These are phyloP conservation scores for Phaseolus coccineus DNA, from an alignment of 331 rosid species.

Conservation along the genomic window DNA sequence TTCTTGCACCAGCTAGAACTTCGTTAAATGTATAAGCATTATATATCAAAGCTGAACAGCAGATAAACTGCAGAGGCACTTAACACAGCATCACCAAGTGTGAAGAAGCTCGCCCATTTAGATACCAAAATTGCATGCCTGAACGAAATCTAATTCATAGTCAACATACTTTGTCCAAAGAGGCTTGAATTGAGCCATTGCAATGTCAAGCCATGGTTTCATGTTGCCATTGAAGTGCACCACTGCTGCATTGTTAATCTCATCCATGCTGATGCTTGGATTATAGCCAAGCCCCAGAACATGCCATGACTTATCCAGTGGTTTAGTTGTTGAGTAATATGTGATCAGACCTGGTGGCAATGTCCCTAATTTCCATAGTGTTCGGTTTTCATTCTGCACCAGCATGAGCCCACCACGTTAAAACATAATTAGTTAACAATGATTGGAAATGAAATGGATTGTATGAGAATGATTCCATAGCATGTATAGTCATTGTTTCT, in stretches of 20 bases:
- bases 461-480: conserved; percentile 4
- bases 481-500: conserved; percentile 6
- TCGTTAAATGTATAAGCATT: conserved; percentile 46
- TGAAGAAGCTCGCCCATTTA: conserved; percentile 47
- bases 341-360: conserved; percentile 96
- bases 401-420: conserved; percentile 28
- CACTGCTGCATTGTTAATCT: conserved; percentile 89
- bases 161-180: conserved; percentile 93
- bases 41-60: conserved; percentile 39
- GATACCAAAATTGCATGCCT: conserved; percentile 90
- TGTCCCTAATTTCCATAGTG: conserved; percentile 93
- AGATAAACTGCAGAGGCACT: conserved; percentile 44
- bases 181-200: conserved; percentile 83
- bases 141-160: conserved; percentile 80
- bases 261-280: conserved; percentile 89
- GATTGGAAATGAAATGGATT: conserved; percentile 11
- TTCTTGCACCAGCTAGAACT: conserved; percentile 48
- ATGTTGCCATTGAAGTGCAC: conserved; percentile 96
- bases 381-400: conserved; percentile 90
- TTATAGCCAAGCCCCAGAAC: conserved; percentile 96
- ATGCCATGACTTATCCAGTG: conserved; percentile 97
- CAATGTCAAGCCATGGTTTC: conserved; percentile 99
- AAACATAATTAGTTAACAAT: not conserved
- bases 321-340: conserved; percentile 89
- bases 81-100: conserved; percentile 41